phyloP scores from a whole-genome alignment of 371 early-diverging fungal genomes.

The Mucor irregularis region DNA sequence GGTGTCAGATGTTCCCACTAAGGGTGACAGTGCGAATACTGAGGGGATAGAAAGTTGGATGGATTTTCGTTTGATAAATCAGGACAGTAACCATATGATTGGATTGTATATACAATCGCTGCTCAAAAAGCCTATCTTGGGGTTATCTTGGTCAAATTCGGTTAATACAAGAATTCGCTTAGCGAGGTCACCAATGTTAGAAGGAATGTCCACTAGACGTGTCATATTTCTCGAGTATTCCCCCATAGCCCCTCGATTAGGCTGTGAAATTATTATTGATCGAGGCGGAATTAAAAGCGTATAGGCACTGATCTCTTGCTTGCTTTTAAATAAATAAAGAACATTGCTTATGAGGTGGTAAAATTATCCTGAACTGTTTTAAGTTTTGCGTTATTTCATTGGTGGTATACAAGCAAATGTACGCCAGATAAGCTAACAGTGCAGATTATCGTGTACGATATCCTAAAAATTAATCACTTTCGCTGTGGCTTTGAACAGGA shows the following conservation, averaged over 20 bases:
- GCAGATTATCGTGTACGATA: too few species aligned
- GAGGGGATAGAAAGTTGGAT: constrained; percentile 31
- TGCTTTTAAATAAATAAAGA: too few species aligned
- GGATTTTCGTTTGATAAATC: constrained; percentile 27
- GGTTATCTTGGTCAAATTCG: constrained; percentile 77
- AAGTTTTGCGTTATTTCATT: too few species aligned
- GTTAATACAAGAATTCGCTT: constrained; percentile 71
- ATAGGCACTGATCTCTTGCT: too few species aligned
- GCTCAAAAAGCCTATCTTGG: constrained; percentile 65
- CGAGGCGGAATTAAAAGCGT: constrained; percentile 24
- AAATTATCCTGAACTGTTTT: too few species aligned
- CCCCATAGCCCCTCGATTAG: constrained; percentile 28
- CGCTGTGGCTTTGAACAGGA: too few species aligned
- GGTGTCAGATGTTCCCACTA: constrained; percentile 33
- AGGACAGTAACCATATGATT: constrained; percentile 22
- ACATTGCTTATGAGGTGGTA: too few species aligned
- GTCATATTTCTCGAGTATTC: constrained; percentile 48
- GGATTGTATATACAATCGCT: constrained; percentile 48
- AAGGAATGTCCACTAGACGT: constrained; percentile 27
- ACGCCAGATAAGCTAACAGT: too few species aligned
- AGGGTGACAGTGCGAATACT: neutral
- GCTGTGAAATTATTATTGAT: constrained; percentile 37
- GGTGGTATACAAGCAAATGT: too few species aligned
- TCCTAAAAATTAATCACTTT: too few species aligned
- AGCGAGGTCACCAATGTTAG: constrained; percentile 42